phyloP scores from a whole-genome alignment of 495 filamentous ascomycete genomes.

The Podospora didyma region DNA sequence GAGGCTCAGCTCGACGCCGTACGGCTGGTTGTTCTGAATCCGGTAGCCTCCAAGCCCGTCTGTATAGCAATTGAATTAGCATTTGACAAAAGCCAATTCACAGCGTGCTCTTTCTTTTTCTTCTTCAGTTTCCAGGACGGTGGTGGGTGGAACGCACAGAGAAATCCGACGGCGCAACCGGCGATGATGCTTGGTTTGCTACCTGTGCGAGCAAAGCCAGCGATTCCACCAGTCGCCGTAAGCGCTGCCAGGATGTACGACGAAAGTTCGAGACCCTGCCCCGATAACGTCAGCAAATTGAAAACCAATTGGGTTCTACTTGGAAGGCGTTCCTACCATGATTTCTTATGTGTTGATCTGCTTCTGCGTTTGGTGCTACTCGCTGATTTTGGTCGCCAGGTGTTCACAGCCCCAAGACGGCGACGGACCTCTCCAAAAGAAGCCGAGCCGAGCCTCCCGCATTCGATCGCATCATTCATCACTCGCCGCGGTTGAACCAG shows the following conservation, averaged over 20 bases:
- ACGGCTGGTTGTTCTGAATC: conserved; percentile 59
- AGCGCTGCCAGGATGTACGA: conserved; percentile 76
- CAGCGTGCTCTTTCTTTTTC: too few species aligned
- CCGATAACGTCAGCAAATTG: neutral
- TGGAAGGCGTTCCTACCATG: neutral
- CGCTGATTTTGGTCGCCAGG: neutral
- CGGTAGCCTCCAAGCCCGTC: conserved; percentile 68
- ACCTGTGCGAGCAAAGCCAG: conserved; percentile 75
- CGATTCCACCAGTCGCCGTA: conserved; percentile 80
- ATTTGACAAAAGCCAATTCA: neutral
- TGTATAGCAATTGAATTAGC: conserved; percentile 12
- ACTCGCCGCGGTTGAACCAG: neutral
- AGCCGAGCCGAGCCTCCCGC: neutral
- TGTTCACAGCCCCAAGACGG: neutral
- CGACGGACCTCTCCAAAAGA: neutral
- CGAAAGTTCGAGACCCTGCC: conserved; percentile 32
- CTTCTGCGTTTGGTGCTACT: neutral
- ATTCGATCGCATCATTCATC: neutral
- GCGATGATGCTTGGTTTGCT: conserved; percentile 83
- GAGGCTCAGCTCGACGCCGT: conserved; percentile 70
- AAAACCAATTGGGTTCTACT: neutral
- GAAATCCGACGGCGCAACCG: conserved; percentile 71
- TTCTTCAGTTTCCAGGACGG: too few species aligned
- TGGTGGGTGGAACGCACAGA: conserved; percentile 44
- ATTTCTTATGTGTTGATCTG: neutral